A percentile compares a stretch with the other conserved stretches of the same genome.
phyloP scores from a whole-genome alignment of 345 rosid species.

The Acer negundo region DNA sequence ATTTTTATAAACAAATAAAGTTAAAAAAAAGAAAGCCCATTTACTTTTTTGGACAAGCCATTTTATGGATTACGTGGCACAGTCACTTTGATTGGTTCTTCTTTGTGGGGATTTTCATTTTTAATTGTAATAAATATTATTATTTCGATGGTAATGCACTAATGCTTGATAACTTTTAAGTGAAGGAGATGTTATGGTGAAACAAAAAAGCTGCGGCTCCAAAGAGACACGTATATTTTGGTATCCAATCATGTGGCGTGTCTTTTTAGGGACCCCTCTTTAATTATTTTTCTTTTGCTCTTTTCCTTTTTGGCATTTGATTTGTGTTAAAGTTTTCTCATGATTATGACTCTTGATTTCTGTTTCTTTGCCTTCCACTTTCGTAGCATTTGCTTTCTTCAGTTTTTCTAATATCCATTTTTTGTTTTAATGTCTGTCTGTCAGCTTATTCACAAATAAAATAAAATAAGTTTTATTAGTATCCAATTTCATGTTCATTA shows the following conservation, averaged over 20 bases:
- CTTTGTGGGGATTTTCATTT: not conserved
- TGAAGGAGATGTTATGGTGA: not conserved
- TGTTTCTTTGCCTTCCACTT: not conserved
- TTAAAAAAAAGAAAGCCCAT: slow-evolving; percentile 14
- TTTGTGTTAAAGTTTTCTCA: not conserved
- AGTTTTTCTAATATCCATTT: not conserved
- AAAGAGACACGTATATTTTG: slow-evolving; percentile 23
- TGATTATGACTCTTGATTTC: not conserved
- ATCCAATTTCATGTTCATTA: too few species aligned
- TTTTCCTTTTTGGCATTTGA: slow-evolving; percentile 8
- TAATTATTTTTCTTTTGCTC: slow-evolving; percentile 23
- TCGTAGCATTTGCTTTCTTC: not conserved
- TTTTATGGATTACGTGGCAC: slow-evolving; percentile 9
- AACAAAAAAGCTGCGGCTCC: slow-evolving; percentile 17
- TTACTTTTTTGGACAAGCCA: slow-evolving; percentile 12
- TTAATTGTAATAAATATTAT: not conserved
- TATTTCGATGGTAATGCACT: not conserved
- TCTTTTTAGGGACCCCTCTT: slow-evolving; percentile 23
- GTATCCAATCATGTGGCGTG: slow-evolving; percentile 42
- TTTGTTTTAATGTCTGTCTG: too few species aligned
- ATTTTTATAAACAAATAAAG: not conserved
- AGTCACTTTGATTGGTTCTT: not conserved
- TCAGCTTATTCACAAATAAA: too few species aligned
- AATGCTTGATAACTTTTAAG: not conserved
- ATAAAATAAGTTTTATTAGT: too few species aligned